Evolutionary conservation across 345 rosid species (phyloP).

Genomic region (Anastatica hierochuntica): DNA sequence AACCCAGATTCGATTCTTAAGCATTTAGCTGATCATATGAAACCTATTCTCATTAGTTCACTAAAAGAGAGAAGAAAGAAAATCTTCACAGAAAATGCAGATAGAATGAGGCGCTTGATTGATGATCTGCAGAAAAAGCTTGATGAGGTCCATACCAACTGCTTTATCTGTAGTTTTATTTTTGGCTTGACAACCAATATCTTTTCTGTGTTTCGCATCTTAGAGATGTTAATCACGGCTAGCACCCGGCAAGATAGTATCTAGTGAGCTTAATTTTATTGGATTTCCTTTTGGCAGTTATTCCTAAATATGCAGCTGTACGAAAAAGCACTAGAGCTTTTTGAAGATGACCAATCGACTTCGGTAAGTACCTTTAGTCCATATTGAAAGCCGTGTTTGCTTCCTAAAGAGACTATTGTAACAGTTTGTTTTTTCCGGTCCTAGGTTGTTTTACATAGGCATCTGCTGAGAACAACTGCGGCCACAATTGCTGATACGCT

Average conservation of each 20-base stretch:
- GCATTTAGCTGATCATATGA: slow-evolving; percentile 58
- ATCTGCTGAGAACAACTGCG: slow-evolving; percentile 75
- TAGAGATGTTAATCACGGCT: slow-evolving; percentile 1
- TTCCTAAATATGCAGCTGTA: slow-evolving; percentile 85
- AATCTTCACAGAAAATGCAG: slow-evolving; percentile 77
- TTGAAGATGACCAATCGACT: slow-evolving; percentile 80
- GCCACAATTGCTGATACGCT: slow-evolving; percentile 59
- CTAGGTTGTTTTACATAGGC: slow-evolving; percentile 79
- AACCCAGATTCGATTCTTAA: slow-evolving; percentile 45
- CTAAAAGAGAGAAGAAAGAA: slow-evolving; percentile 79
- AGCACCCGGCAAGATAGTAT: slow-evolving; percentile 1
- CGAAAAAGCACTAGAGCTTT: slow-evolving; percentile 80
- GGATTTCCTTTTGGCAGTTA: slow-evolving; percentile 42
- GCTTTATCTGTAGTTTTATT: slow-evolving; percentile 11
- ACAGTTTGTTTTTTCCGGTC: slow-evolving; percentile 6
- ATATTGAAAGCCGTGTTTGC: neutral
- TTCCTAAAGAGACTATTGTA: neutral
- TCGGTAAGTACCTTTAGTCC: slow-evolving; percentile 51
- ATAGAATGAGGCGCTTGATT: slow-evolving; percentile 58
- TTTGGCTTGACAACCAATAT: neutral
- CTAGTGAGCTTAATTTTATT: neutral
- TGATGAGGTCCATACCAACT: slow-evolving; percentile 62
- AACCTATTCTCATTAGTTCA: slow-evolving; percentile 70
- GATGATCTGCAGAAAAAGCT: slow-evolving; percentile 82
- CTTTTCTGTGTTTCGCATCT: slow-evolving; percentile 14